Evolutionary conservation across 192 early-diverging fungal species (phyloP).

Genomic region (Umbelopsis sp.): DNA sequence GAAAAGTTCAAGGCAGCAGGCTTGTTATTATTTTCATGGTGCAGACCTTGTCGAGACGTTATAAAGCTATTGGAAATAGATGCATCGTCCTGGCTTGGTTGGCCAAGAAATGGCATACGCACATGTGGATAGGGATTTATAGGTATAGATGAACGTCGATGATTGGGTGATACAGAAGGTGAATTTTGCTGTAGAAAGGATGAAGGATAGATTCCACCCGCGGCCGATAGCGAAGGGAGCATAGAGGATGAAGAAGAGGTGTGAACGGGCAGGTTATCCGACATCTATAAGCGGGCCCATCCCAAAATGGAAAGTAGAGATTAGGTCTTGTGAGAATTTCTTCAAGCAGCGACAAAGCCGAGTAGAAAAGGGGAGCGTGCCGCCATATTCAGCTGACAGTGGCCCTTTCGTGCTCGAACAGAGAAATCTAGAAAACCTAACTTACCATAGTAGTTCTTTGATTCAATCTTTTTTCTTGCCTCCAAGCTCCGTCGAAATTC

Average conservation of each 20-base stretch:
- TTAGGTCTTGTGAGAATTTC: conserved; percentile 23
- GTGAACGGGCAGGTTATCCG: conserved; percentile 22
- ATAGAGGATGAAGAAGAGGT: conserved; percentile 22
- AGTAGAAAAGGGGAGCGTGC: conserved; percentile 1
- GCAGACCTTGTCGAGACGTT: neutral
- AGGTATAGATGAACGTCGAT: conserved; percentile 5
- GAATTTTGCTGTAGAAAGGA: neutral
- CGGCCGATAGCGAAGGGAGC: conserved; percentile 2
- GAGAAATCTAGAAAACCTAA: neutral
- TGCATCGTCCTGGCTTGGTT: neutral
- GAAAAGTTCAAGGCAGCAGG: neutral
- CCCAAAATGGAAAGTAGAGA: conserved; percentile 18
- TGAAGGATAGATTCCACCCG: conserved; percentile 13
- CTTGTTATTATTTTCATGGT: neutral
- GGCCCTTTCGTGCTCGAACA: neutral
- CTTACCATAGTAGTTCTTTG: conserved; percentile 4
- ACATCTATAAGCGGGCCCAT: conserved; percentile 17
- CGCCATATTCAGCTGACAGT: conserved; percentile 15
- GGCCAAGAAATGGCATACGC: conserved; percentile 12
- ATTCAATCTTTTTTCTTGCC: conserved; percentile 5
- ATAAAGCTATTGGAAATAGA: neutral
- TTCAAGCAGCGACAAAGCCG: conserved; percentile 14
- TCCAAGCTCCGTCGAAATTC: conserved; percentile 2
- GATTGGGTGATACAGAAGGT: neutral
- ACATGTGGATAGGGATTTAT: neutral